These are phyloP conservation scores for Salix arbutifolia DNA, from an alignment of 345 rosid species.

Conservation along the genomic window DNA sequence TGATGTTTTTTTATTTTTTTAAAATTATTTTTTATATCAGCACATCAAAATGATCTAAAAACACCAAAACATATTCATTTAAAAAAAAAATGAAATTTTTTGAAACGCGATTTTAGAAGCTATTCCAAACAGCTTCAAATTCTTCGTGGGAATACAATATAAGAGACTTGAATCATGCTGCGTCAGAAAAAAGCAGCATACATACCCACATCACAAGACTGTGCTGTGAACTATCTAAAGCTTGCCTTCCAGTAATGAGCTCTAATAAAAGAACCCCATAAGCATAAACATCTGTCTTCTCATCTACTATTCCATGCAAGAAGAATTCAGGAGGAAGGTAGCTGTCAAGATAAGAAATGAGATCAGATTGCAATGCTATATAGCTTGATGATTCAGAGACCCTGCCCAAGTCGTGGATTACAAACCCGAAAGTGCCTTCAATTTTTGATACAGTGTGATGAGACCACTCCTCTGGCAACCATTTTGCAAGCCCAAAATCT, in stretches of 20 bases:
- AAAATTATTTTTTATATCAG: too few relatives aligned
- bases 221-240: constrained; percentile 65
- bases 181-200: constrained; percentile 13
- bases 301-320: constrained; percentile 92
- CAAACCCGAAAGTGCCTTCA: constrained; percentile 96
- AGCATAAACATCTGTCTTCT: constrained; percentile 86
- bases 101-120: too few relatives aligned
- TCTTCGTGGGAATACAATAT: background rate
- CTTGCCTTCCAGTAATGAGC: constrained; percentile 82
- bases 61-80: too few relatives aligned
- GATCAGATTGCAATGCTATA: background rate
- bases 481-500: constrained; percentile 94
- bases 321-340: constrained; percentile 93
- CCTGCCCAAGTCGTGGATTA: background rate
- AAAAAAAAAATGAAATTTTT: too few relatives aligned
- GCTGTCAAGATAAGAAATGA: constrained; percentile 28
- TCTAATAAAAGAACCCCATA: constrained; percentile 80
- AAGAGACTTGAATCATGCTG: background rate
- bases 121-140: too few relatives aligned
- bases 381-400: constrained; percentile 7
- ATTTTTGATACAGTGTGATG: constrained; percentile 74
- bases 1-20: too few relatives aligned
- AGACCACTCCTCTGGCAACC: constrained; percentile 93
- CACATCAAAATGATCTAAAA: too few relatives aligned
- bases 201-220: constrained; percentile 94